phyloP scores from a whole-genome alignment of 371 early-diverging fungal species.

The Parasitella parasitica region DNA sequence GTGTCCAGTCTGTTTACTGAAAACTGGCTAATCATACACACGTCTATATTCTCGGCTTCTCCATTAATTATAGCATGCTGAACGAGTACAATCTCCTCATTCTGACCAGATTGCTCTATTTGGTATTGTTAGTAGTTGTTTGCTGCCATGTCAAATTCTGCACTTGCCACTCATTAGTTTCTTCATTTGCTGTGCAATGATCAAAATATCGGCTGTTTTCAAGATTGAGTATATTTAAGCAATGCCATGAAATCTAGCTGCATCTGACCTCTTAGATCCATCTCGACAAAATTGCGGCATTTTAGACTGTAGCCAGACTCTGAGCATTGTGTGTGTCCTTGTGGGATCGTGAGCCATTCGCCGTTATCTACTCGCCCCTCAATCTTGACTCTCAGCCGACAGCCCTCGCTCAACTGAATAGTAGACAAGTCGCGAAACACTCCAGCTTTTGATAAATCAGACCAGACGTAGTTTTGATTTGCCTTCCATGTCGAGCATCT shows the following conservation, averaged over 20 bases:
- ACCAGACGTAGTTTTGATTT: conserved; percentile 13
- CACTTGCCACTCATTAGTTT: conserved; percentile 24
- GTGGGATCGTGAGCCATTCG: conserved; percentile 29
- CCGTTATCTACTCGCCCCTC: conserved; percentile 15
- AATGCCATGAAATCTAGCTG: not conserved
- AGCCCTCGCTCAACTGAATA: conserved; percentile 33
- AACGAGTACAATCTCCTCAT: conserved; percentile 15
- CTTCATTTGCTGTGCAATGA: conserved; percentile 33
- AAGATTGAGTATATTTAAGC: not conserved
- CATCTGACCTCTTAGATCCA: conserved; percentile 30
- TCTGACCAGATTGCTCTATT: conserved; percentile 4
- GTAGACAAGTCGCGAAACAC: conserved; percentile 40
- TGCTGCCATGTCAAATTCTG: not conserved
- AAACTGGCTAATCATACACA: conserved; percentile 60
- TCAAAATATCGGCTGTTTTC: conserved; percentile 25
- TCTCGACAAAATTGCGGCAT: conserved; percentile 34
- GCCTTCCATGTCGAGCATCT: conserved; percentile 32
- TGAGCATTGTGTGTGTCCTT: conserved; percentile 21
- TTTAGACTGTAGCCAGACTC: conserved; percentile 20
- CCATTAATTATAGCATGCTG: not conserved
- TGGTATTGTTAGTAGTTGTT: not conserved
- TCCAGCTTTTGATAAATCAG: conserved; percentile 22
- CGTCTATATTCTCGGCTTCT: conserved; percentile 17
- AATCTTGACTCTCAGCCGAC: conserved; percentile 29
- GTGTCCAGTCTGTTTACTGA: conserved; percentile 57